Conservation (phyloP, 176 grass and related monocot genomes). For the Panicum miliaceum region DNA sequence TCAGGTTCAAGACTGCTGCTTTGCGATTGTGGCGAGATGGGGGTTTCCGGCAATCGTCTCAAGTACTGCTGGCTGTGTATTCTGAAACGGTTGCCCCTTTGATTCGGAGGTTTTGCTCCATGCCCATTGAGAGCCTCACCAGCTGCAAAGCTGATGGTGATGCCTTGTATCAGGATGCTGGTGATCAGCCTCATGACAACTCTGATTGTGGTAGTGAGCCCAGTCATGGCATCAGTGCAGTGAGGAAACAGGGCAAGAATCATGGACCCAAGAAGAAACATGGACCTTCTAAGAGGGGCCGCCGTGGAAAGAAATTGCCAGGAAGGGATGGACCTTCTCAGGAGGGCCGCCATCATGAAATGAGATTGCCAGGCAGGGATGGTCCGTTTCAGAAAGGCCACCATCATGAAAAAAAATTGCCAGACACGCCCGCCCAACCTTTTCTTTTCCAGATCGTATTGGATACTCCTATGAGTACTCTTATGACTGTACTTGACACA, state of each 20-base stretch:
- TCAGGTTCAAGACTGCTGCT: conserved; percentile 38
- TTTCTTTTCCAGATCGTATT: conserved; percentile 43
- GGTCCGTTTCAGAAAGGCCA: background rate
- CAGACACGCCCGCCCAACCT: background rate
- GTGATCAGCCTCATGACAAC: background rate
- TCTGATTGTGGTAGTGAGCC: background rate
- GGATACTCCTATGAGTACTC: conserved; percentile 24
- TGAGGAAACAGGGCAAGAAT: background rate
- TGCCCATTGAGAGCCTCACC: background rate
- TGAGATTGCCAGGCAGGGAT: conserved; percentile 11
- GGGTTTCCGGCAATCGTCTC: background rate
- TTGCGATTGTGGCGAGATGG: conserved; percentile 6
- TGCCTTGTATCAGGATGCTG: background rate
- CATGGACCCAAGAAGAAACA: background rate
- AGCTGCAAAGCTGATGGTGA: background rate
- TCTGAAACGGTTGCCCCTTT: background rate
- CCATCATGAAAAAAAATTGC: background rate
- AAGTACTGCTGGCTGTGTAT: background rate
- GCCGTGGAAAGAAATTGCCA: background rate
- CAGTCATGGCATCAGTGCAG: background rate
- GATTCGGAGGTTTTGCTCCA: conserved; percentile 32
- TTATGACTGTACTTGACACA: conserved; percentile 38
- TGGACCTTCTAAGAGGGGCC: background rate
- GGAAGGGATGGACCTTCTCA: conserved; percentile 6
- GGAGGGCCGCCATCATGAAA: background rate